Percentiles rank a stretch among this genome's conserved stretches.
Evolutionary conservation across 2,329 filamentous ascomycete species (phyloP).

Genomic region (Thelonectria discophora): DNA sequence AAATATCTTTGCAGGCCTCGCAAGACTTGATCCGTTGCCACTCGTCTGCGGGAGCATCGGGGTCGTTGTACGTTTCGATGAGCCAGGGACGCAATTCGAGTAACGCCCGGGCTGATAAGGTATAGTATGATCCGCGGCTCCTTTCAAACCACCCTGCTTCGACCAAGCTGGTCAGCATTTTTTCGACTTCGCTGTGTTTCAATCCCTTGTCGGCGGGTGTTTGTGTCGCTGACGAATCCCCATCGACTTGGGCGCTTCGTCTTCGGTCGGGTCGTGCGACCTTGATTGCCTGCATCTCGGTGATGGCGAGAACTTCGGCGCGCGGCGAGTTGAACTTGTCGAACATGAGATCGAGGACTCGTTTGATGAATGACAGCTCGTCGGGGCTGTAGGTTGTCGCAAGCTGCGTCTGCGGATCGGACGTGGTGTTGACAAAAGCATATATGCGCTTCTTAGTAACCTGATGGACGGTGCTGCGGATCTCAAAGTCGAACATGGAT

Average conservation of each 20-base stretch:
- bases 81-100: slow-evolving; percentile 89
- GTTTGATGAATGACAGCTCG: slow-evolving; percentile 89
- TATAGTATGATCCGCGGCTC: slow-evolving; percentile 76
- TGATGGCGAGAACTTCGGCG: slow-evolving; percentile 86
- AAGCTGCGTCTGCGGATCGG: slow-evolving; percentile 85
- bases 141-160: slow-evolving; percentile 86
- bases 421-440: slow-evolving; percentile 87
- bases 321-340: slow-evolving; percentile 82
- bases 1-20: slow-evolving; percentile 86
- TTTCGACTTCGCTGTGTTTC: slow-evolving; percentile 80
- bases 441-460: slow-evolving; percentile 72
- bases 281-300: slow-evolving; percentile 79
- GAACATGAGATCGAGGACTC: slow-evolving; percentile 91
- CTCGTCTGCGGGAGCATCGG: slow-evolving; percentile 65
- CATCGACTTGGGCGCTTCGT: slow-evolving; percentile 43
- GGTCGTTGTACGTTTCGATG: slow-evolving; percentile 88
- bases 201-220: slow-evolving; percentile 63
- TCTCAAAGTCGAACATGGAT: slow-evolving; percentile 86
- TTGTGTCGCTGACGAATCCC: slow-evolving; percentile 45
- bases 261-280: slow-evolving; percentile 63
- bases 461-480: slow-evolving; percentile 79
- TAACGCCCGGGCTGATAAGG: slow-evolving; percentile 77
- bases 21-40: slow-evolving; percentile 86
- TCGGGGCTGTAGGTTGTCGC: slow-evolving; percentile 83
- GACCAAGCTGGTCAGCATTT: slow-evolving; percentile 73